Conservation (phyloP, 306 rosid species). For the Biancaea sappan region DNA sequence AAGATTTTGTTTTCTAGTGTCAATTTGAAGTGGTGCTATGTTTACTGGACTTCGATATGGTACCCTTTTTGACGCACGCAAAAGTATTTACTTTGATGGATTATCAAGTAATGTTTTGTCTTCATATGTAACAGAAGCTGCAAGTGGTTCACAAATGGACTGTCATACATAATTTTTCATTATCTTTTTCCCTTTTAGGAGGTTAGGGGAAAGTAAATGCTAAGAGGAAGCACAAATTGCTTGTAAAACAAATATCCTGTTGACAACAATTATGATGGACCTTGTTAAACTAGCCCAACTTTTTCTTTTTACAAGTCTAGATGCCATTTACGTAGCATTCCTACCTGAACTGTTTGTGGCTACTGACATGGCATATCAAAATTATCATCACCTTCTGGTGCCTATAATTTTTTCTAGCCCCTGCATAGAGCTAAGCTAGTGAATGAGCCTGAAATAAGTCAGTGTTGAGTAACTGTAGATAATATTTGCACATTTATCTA, state of each 20-base stretch:
- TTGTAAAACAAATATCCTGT: neutral
- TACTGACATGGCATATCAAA: neutral
- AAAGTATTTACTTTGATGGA: neutral
- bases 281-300: neutral
- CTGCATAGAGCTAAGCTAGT: neutral
- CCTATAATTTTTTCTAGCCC: constrained; percentile 6
- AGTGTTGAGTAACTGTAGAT: neutral
- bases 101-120: neutral
- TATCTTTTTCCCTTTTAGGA: neutral
- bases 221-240: neutral
- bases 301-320: neutral
- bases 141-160: no score
- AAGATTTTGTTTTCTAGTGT: neutral
- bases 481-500: neutral
- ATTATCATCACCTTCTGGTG: neutral
- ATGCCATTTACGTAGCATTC: neutral
- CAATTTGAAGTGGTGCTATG: neutral
- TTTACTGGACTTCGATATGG: neutral
- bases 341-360: neutral
- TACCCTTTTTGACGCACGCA: neutral
- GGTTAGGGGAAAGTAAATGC: neutral
- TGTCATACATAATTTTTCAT: no score
- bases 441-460: constrained; percentile 14
- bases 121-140: neutral
- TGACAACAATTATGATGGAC: neutral